Conservation (phyloP, 192 early-diverging fungal species). For the Funneliformis mosseae region DNA sequence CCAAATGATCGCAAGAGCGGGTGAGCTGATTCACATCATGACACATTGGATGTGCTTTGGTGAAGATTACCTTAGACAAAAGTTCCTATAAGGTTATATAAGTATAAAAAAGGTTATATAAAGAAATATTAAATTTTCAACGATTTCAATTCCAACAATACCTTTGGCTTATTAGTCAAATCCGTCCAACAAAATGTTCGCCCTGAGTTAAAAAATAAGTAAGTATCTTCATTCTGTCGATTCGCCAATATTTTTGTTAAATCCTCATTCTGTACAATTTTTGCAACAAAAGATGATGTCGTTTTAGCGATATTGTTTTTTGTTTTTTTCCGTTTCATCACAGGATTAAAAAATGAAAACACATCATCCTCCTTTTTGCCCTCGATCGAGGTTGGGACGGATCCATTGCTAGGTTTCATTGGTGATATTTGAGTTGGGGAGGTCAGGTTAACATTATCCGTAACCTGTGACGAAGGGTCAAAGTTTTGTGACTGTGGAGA, state of each 20-base stretch:
- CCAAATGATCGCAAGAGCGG: conserved; percentile 68
- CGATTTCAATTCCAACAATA: conserved; percentile 34
- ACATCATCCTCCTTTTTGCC: conserved; percentile 37
- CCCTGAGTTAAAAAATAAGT: conserved; percentile 78
- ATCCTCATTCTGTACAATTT: conserved; percentile 73
- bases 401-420: conserved; percentile 33
- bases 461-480: conserved; percentile 15
- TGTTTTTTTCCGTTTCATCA: conserved; percentile 49
- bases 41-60: conserved; percentile 76
- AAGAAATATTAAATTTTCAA: neutral
- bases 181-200: conserved; percentile 74
- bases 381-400: conserved; percentile 28
- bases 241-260: conserved; percentile 63
- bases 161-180: conserved; percentile 59
- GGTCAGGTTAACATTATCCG: neutral
- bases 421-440: conserved; percentile 12
- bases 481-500: neutral
- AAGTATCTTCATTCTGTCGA: conserved; percentile 60
- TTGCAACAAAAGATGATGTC: conserved; percentile 70
- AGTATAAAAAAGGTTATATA: neutral
- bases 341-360: conserved; percentile 42
- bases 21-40: conserved; percentile 83
- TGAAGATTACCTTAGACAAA: conserved; percentile 76
- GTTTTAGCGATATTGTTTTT: conserved; percentile 73
- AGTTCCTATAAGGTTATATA: conserved; percentile 62